phyloP scores from a whole-genome alignment of 495 filamentous ascomycete genomes.

The Patellaria atrata region DNA sequence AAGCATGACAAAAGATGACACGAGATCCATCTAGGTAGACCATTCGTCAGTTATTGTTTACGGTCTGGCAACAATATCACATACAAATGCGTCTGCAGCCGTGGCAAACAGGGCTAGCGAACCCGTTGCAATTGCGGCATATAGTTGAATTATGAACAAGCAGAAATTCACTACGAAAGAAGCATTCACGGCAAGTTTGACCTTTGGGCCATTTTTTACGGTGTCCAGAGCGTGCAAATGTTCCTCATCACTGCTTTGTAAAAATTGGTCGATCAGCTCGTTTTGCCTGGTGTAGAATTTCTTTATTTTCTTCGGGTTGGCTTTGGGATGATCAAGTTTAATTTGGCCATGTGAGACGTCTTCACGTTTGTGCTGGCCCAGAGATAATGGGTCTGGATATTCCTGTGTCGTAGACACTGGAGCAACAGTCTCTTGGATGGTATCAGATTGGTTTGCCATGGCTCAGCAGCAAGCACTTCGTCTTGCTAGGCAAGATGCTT shows the following conservation, averaged over 20 bases:
- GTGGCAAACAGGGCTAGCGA: constrained; percentile 43
- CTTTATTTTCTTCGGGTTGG: constrained; percentile 31
- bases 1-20: constrained; percentile 42
- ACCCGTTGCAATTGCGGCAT: constrained; percentile 41
- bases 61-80: constrained; percentile 18
- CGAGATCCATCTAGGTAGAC: no score
- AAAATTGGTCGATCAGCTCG: constrained; percentile 40
- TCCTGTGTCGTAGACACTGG: background rate
- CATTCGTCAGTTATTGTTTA: no score
- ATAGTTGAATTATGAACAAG: constrained; percentile 43
- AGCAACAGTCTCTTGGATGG: background rate
- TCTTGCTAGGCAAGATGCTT: no score
- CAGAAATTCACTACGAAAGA: constrained; percentile 40
- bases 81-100: constrained; percentile 38
- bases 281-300: constrained; percentile 43
- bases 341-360: constrained; percentile 31
- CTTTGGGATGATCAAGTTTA: constrained; percentile 32
- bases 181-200: constrained; percentile 41
- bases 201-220: constrained; percentile 35
- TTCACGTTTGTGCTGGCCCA: constrained; percentile 29
- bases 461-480: no score
- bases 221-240: constrained; percentile 33
- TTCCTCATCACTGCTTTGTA: constrained; percentile 39
- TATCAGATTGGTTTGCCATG: no score
- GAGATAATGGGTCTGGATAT: constrained; percentile 31